These are phyloP conservation scores for Fusarium pininemorale DNA, from an alignment of 2,329 filamentous ascomycete species.

Conservation along the genomic window DNA sequence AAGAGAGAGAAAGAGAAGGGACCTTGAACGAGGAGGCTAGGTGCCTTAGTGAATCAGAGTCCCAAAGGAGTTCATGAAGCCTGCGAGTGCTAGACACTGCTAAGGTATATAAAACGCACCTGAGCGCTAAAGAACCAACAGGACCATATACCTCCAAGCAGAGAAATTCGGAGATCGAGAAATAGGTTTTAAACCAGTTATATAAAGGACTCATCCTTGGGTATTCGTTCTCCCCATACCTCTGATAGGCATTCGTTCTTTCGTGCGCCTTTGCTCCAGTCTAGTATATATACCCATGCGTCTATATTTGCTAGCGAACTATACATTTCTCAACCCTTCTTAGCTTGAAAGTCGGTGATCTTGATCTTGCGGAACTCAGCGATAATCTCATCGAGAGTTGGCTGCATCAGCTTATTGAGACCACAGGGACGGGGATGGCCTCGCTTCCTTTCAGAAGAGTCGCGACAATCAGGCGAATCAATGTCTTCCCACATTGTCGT, in stretches of 20 bases:
- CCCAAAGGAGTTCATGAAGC: neutral
- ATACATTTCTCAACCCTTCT: neutral
- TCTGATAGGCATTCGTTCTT: neutral
- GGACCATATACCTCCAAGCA: neutral
- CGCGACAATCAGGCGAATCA: neutral
- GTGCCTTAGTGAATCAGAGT: neutral
- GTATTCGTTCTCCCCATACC: neutral
- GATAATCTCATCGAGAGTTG: neutral
- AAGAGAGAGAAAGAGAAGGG: neutral
- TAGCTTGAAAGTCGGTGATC: neutral
- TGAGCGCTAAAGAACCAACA: neutral
- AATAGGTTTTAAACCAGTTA: no score
- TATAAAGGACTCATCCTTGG: neutral
- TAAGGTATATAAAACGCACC: accelerated
- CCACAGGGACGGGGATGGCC: neutral
- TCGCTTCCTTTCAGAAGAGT: neutral
- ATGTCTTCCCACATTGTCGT: neutral
- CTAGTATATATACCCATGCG: neutral
- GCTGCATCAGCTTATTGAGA: neutral
- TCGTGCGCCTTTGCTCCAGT: no score
- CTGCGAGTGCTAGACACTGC: neutral
- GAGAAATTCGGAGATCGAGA: neutral
- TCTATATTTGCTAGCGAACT: accelerated
- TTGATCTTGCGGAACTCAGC: neutral
- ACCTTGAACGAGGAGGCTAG: neutral